These are phyloP conservation scores for Carex littledalei DNA, from an alignment of 176 grass and related monocot genomes.

Conservation along the genomic window DNA sequence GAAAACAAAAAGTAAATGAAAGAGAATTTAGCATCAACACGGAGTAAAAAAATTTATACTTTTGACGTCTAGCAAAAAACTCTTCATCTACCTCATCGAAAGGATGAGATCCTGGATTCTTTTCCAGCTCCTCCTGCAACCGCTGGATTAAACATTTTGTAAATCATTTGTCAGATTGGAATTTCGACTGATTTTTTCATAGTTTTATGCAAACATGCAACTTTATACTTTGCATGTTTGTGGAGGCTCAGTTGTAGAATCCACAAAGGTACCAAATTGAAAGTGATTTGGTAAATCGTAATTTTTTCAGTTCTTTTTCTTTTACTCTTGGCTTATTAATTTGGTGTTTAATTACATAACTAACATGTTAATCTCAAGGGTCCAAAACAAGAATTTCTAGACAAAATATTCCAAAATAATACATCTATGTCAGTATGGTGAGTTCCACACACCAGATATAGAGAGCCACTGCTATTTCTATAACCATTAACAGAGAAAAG, in stretches of 20 bases:
- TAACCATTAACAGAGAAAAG: background rate
- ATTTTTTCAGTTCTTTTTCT: background rate
- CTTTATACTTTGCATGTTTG: background rate
- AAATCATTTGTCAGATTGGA: background rate
- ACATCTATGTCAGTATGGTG: background rate
- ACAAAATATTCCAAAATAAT: background rate
- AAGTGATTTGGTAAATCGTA: no score
- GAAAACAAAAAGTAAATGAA: background rate
- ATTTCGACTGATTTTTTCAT: background rate
- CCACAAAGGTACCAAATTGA: background rate
- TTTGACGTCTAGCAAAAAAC: background rate
- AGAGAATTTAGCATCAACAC: background rate
- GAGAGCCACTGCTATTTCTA: background rate
- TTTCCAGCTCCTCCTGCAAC: slow-evolving; percentile 41
- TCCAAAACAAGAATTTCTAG: background rate
- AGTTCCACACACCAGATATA: background rate
- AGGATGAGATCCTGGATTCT: slow-evolving; percentile 44
- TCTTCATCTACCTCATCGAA: slow-evolving; percentile 48
- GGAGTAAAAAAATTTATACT: background rate
- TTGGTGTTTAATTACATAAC: background rate
- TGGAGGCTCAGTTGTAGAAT: background rate
- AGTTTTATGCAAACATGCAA: background rate
- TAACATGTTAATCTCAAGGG: background rate
- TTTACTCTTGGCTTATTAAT: background rate
- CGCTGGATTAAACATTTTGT: slow-evolving; percentile 27